Base-by-base conservation (phyloP, 148 eudicot genomes). In the Silene uniflora region DNA sequence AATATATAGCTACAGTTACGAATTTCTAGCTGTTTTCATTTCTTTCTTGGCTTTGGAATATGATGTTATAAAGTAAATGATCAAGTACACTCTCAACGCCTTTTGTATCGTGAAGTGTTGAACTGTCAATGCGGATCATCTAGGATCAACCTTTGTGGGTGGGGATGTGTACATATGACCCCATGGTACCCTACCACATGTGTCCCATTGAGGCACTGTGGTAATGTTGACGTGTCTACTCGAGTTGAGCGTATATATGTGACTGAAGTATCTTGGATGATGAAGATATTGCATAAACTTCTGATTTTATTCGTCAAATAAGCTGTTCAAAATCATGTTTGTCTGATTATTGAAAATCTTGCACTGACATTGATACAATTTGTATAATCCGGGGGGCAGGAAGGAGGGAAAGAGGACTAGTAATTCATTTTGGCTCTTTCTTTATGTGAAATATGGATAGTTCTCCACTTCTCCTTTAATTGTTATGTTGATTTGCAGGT, bases 401-500 rank as follows among this genome's bases (percentile, higher is more conserved):
- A 49, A 49, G 10, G 55, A 49, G 3, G 55, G 17, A 10, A 47
- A 47, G 54, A 47, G 13, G 55, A 12, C 55, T 49, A 49, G 55
- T 49, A 11, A 49, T 49, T 49, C 55, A 49, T 49, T 49, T 49
- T 49, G 55, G 16, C 55, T 49, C 55, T 49, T 49, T 49, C 10
- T 22, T 61, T 10, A 9, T 4, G 16, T 23, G 29, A 62, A 23
- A 22, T 62, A 62, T 62, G 65, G 12, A 62, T 62, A 23, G 5
- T 21, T 46, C 62, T 29, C 19, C 25, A 23, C 1, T 21, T 46
- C 62, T 29, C 19, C 25, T 5, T 73, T 62, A 11, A 13, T 49
- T 9, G 14, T 16, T 14, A 56, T 73, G 10, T 21, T 65, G 12
- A 27, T 67, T 59, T 73, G 17, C 52, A 94, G 97, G 95, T 86